Evolutionary conservation across 2,329 filamentous ascomycete species (phyloP), one percentile per base, ranked within the genome.

Genomic region (Phoma herbarum): DNA sequence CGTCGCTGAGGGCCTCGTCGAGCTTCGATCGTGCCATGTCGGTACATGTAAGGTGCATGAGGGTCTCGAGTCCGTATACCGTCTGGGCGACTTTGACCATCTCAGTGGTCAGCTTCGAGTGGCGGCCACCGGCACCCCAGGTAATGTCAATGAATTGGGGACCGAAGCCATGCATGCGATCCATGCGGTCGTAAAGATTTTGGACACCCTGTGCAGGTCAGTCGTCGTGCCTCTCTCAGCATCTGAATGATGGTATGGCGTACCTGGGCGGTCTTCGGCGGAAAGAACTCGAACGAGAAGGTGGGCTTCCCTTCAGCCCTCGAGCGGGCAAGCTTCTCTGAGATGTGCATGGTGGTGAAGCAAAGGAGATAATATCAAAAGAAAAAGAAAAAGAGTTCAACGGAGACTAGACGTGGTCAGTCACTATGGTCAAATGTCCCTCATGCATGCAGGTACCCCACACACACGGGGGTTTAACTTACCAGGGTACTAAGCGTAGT

Each of bases 241-340:
- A 20, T 11, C n/a, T 18, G 29, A 29, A 16, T 23, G 25, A 20
- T 54, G 25, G 10, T 22, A 12, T 31, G 48, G 41, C 57, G 57
- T 77, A 81, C 79, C 77, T 95, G 92, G 11, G 92, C 90, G 8
- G 95, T 99, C 83, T 99, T 99, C 37, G 95, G 95, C 50, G 95
- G 95, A 81, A 99, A 99, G 84, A 97, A 99, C 79, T 99, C 95
- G 83, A 99, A 99, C 60, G 95, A 99, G 84, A 97, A 97, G 75
- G 93, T 95, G 57, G 93, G 90, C 72, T 90, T 86, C 76, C 88
- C 88, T 73, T 89, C 87, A 81, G 86, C 85, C 80, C 93, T 88
- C 79, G 93, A 89, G 70, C 94, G 90, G 69, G 86, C 84, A 72
- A 99, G 85, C 84, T 97, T 97, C 71, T 95, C 88, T 68, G 90